Base-by-base conservation (phyloP, 768 basidiomycete species). In the Grammothele lineata region DNA sequence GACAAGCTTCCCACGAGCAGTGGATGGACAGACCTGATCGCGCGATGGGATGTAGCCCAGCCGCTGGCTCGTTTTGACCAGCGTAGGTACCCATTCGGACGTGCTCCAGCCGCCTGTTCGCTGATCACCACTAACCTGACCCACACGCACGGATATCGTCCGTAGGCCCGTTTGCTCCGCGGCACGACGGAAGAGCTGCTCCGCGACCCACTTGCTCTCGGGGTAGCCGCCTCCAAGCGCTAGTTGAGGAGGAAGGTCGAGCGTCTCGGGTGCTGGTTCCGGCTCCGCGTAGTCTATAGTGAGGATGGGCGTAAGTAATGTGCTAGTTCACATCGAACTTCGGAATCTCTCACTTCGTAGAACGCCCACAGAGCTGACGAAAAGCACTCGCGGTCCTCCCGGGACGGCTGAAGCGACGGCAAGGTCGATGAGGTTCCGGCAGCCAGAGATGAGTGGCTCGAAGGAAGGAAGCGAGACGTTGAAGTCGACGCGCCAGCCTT, bases 1-100 rank as follows among this genome's bases (percentile, higher is more conserved):
- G n/a, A n/a, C n/a, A n/a, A n/a, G n/a, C n/a, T n/a, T n/a, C n/a
- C n/a, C n/a, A n/a, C n/a, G n/a, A 17, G 35, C 7, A 7, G 17
- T 8, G 35, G 12, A n/a, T 5, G 12, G 1, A 57, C 72, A 43
- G 51, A 74, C 75, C 17, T 66, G 65, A 1, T 53, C 50, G 45
- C 6, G 68, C 66, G 5, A 70, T 45, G 14, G 47, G 52, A 39
- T 62, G 63, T 8, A 68, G 43, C 35, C 45, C 44, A 42, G 63
- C n/a, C 37, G 43, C 69, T 62, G 14, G 72, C 49, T 51, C 5
- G 22, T 39, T 21, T 48, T 48, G 22, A 56, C 62, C 3, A 77
- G 57, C 30, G 67, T 63, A 14, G 76, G 74, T 23, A 77, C 54
- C 77, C 76, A 78, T 38, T 77, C 73, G 0, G 60, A 67, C 3